Evolutionary conservation across 805 yeast species (phyloP), one percentile per base, ranked within the genome.

Genomic region (Suhomyces vadensis): DNA sequence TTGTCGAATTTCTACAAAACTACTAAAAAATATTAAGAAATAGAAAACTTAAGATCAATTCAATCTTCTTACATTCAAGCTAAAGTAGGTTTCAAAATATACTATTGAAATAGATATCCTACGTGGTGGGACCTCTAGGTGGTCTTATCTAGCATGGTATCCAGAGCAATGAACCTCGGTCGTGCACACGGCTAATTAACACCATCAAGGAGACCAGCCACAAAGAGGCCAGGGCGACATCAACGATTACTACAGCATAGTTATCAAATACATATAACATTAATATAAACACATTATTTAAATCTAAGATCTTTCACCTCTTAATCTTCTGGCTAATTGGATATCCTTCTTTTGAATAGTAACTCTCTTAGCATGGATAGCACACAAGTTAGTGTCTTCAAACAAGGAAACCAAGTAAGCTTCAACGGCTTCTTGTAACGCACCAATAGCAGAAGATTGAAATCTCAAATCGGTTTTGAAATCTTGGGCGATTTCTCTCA

Each of bases 361-460:
- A 47, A 70, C 74, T 67, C 74, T 69, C 71, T 70, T 70, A 52
- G 75, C 75, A 69, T 70, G 75, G 55, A 70, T 70, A 48, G 75
- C 75, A 64, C 75, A 70, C 67, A 70, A 70, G 69, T 70, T 70
- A 50, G 75, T 70, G 65, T 70, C 75, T 63, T 70, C 75, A 47
- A 70, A 69, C 58, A 70, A 67, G 39, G 74, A 69, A 46, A 70
- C 75, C 58, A 70, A 67, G 69, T 70, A 70, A 42, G 75, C 75
- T 63, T 70, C 75, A 35, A 70, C 75, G 52, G 75, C 65, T 64
- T 70, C 75, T 60, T 70, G 75, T 55, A 70, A 67, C 51, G 75
- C 75, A 63, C 74, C 74, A 43, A 70, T 70, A 51, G 75, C 75
- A 43, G 74, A 69, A 45, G 74, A 69, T 58, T 70, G 75, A 63